Evolutionary conservation across 164 flowering plant genomes (phyloP), one percentile per base, ranked within the genome.

Genomic region (Berberis thunbergii): DNA sequence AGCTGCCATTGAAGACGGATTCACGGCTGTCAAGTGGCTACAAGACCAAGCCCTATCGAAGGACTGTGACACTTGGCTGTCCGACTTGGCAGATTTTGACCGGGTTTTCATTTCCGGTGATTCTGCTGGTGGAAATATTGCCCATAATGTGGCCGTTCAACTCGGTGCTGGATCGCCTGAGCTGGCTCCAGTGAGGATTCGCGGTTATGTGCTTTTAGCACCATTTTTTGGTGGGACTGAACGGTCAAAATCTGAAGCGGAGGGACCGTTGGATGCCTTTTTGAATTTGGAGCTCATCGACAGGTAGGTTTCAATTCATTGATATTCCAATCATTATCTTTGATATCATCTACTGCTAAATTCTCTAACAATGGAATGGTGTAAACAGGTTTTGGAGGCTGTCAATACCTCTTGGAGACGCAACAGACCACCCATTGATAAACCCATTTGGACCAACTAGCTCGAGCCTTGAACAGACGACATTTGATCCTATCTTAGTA

Each of bases 51-150:
- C 88, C 1, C 62, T 63, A 61, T 59, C 80, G 1, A 72, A 62
- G 60, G 67, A 75, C 57, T 75, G 75, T 13, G 88, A 86, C 55
- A 2, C 72, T 39, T 84, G 87, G 86, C 57, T 84, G 54, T 62
- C 66, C 8, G 84, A 76, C 2, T 85, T 73, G 52, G 89, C 83
- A 13, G 93, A 89, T 66, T 83, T 82, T 63, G 59, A 70, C 40
- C 73, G 69, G 41, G 91, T 89, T n/a, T 84, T 83, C 54, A 64
- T 86, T 1, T 78, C 81, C 0, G 96, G 96, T 44, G 91, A 87
- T 70, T 89, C 96, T 6, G 84, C 93, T 3, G 93, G 96, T n/a
- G 96, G 93, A 11, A 89, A 80, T 59, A 76, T 85, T 11, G 91
- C 89, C 45, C 91, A 89, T 58, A 58, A 85, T 61, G 56, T 83